Base-by-base conservation (phyloP, 352 stramenopile genomes). In the Globisporangium iwayamae region DNA sequence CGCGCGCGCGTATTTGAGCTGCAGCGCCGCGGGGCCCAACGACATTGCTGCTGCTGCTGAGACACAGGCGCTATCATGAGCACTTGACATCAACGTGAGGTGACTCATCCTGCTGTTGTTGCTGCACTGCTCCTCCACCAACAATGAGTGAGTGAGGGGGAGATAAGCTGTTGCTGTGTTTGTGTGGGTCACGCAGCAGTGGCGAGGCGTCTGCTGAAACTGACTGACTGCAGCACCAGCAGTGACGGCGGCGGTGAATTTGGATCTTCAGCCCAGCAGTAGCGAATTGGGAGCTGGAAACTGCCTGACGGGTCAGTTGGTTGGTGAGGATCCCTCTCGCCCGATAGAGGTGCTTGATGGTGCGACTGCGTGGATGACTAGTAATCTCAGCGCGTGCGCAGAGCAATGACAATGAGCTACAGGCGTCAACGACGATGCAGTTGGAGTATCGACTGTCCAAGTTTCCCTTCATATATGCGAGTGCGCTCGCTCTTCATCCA, bases 1-100 rank as follows among this genome's bases (percentile, higher is more conserved):
- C 7, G 79, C 81, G 39, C 81, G 78, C 43, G 63, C 47, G 46
- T 80, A 93, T 63, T 76, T 84, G 39, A 58, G 58, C 0, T 32
- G 66, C 55, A 83, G 60, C 22, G 43, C 10, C 48, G 28, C n/a
- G 48, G 14, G 22, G 14, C 47, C 38, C 11, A 28, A 16, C 36
- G 13, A 6, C 4, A 13, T 45, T 8, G 25, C 8, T 6, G 39
- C 52, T 6, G 39, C 52, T 46, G 39, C 14, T n/a, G 18, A 36
- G n/a, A n/a, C 16, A 18, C 1, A 43, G 11, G 28, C 51, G 28
- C 50, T 25, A 2, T 22, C 43, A 52, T 34, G 9, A 11, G 36
- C 28, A 30, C 22, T 25, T 56, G 51, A 4, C 7, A 30, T 3
- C 30, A 30, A 43, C 30, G 51, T 8, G 6, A 7, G 16, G 16